Evolutionary conservation across 441 rosid genomes (phyloP).

Genomic region (Cnidoscolus chayamansa): DNA sequence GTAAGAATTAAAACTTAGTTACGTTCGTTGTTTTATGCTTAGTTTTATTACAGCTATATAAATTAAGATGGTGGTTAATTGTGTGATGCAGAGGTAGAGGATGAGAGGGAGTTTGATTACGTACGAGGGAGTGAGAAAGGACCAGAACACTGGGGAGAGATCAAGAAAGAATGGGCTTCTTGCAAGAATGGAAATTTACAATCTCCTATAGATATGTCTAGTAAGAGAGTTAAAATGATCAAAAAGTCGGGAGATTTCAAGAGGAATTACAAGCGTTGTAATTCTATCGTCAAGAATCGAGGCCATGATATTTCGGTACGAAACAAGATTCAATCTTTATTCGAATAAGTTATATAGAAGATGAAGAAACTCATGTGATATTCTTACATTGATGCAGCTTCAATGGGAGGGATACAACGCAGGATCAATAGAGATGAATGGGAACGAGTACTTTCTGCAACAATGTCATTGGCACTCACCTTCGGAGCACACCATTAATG

Average conservation of each 20-base stretch:
- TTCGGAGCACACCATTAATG: conserved; percentile 72
- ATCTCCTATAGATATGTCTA: conserved; percentile 51
- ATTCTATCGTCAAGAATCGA: conserved; percentile 44
- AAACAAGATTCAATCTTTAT: background rate
- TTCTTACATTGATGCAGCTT: conserved; percentile 34
- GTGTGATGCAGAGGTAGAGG: conserved; percentile 51
- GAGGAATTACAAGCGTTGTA: conserved; percentile 33
- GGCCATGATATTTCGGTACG: conserved; percentile 59
- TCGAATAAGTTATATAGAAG: too few relatives aligned
- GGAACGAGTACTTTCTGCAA: conserved; percentile 46
- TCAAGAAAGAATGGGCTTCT: conserved; percentile 43
- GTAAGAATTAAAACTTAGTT: too few relatives aligned
- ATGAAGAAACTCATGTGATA: background rate
- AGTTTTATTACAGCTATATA: too few relatives aligned
- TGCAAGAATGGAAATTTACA: conserved; percentile 47
- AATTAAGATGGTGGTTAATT: too few relatives aligned
- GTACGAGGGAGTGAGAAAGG: conserved; percentile 38
- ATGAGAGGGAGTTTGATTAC: conserved; percentile 60
- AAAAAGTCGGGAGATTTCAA: conserved; percentile 20
- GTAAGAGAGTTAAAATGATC: conserved; percentile 30
- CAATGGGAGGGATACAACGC: conserved; percentile 41
- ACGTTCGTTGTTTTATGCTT: too few relatives aligned
- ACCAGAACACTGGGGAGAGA: conserved; percentile 52
- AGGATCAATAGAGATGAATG: conserved; percentile 46
- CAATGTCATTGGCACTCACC: conserved; percentile 85